Percentiles rank a stretch among this genome's conserved stretches.
Conservation (phyloP, 2,329 filamentous ascomycete genomes). For the Sporothrix sp. region DNA sequence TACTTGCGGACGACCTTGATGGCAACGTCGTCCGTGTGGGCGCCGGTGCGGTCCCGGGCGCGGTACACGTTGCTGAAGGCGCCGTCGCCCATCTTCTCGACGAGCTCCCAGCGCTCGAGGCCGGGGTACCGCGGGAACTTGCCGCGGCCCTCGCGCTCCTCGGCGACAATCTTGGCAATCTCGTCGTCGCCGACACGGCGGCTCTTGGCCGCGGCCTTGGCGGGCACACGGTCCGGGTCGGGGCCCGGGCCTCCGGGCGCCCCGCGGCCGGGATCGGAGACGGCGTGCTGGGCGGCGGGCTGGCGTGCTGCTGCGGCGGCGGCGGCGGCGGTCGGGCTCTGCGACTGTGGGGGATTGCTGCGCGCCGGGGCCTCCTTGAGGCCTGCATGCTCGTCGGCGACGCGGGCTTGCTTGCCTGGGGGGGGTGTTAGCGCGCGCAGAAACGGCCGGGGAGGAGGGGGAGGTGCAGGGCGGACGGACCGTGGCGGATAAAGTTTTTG, state of each 20-base stretch:
- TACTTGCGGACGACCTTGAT: slow-evolving; percentile 99
- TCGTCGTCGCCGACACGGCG: slow-evolving; percentile 53
- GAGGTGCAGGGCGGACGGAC: slow-evolving; percentile 29
- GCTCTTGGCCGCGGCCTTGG: slow-evolving; percentile 27
- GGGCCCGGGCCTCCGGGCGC: too few relatives aligned
- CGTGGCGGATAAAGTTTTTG: slow-evolving; percentile 97
- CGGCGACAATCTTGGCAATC: slow-evolving; percentile 76
- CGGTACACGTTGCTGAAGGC: slow-evolving; percentile 98
- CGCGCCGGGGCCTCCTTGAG: slow-evolving; percentile 33
- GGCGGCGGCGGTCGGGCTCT: slow-evolving; percentile 37
- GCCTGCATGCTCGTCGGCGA: slow-evolving; percentile 39
- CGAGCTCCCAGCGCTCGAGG: slow-evolving; percentile 71
- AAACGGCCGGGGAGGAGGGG: neutral
- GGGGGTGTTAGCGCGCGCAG: too few relatives aligned
- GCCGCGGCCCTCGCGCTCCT: slow-evolving; percentile 76
- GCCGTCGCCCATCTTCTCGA: slow-evolving; percentile 98
- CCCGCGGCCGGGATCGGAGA: slow-evolving; percentile 10
- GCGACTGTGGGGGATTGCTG: slow-evolving; percentile 36
- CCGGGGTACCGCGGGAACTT: slow-evolving; percentile 83
- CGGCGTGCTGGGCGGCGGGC: slow-evolving; percentile 35
- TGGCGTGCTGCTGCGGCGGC: slow-evolving; percentile 34
- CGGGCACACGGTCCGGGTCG: too few relatives aligned
- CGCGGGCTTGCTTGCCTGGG: slow-evolving; percentile 83
- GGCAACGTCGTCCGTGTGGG: slow-evolving; percentile 64
- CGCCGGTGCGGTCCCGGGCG: slow-evolving; percentile 63